Evolutionary conservation across 129 eudicot genomes (phyloP).

Genomic region (Cynara cardunculus): DNA sequence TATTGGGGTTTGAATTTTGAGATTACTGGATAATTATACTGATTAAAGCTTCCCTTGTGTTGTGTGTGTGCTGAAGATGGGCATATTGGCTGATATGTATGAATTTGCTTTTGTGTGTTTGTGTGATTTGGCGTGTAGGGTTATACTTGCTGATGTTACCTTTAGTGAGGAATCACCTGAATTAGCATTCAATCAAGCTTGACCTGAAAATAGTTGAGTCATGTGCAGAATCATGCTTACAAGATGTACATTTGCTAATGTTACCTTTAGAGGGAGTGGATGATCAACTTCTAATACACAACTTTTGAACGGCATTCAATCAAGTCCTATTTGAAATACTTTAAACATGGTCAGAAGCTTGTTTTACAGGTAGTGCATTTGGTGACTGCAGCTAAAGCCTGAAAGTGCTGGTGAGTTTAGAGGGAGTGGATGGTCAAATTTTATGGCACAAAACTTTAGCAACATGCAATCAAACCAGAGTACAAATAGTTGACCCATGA

Average conservation of each 20-base stretch:
- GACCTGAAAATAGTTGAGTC: neutral
- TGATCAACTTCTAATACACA: too few species aligned
- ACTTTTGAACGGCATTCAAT: too few species aligned
- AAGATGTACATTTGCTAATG: too few species aligned
- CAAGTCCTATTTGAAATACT: too few species aligned
- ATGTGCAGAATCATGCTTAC: neutral
- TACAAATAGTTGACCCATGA: neutral
- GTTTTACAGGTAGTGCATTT: too few species aligned
- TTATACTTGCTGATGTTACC: neutral
- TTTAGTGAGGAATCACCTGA: neutral
- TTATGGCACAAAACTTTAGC: too few species aligned
- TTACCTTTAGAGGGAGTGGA: too few species aligned
- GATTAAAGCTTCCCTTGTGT: neutral
- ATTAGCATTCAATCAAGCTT: neutral
- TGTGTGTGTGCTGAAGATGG: neutral
- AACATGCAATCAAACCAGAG: neutral
- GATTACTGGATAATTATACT: neutral
- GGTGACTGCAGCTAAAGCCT: neutral
- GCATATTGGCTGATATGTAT: neutral
- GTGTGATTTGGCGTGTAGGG: neutral
- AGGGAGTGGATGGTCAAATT: too few species aligned
- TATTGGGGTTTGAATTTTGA: conserved; percentile 8
- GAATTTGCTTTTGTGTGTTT: neutral
- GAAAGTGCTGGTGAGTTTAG: neutral
- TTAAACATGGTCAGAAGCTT: too few species aligned